Percentiles rank a stretch among this genome's conserved stretches.
phyloP scores from a whole-genome alignment of 2,329 filamentous ascomycete genomes.

The Annulohypoxylon truncatum region DNA sequence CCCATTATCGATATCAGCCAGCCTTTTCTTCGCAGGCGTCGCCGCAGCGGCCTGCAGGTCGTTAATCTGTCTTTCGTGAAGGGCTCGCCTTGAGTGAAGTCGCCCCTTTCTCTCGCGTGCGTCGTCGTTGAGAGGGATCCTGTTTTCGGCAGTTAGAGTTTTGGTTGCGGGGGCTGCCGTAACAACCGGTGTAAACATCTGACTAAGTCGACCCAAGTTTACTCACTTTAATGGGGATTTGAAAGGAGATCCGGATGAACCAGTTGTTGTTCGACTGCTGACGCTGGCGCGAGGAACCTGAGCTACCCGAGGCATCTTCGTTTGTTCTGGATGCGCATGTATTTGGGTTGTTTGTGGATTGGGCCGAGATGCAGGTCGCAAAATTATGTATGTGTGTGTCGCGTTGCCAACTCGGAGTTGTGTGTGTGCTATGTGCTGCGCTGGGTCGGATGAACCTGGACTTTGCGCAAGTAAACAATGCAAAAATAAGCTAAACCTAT shows the following conservation, averaged over 20 bases:
- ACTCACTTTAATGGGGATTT: conserved; percentile 69
- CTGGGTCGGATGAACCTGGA: not conserved
- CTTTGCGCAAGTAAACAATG: conserved; percentile 42
- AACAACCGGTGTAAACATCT: conserved; percentile 20
- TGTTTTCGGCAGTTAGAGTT: conserved; percentile 52
- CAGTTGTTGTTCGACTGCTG: conserved; percentile 60
- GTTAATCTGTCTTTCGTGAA: conserved; percentile 91
- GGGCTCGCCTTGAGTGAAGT: conserved; percentile 85
- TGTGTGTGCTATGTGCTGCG: not conserved
- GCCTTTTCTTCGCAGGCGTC: conserved; percentile 74
- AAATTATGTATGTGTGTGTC: conserved; percentile 32
- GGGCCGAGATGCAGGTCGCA: conserved; percentile 32
- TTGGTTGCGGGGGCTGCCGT: conserved; percentile 24
- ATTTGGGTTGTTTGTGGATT: conserved; percentile 10
- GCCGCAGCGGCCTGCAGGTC: conserved; percentile 83
- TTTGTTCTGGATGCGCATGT: conserved; percentile 38
- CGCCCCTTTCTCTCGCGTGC: conserved; percentile 89
- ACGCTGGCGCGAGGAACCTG: conserved; percentile 64
- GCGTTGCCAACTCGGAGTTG: conserved; percentile 27
- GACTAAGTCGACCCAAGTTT: not conserved
- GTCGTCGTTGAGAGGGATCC: conserved; percentile 97
- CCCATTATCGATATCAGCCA: conserved; percentile 68
- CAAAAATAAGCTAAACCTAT: conserved; percentile 23
- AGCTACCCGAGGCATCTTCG: conserved; percentile 68
- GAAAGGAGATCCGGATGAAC: conserved; percentile 64